These are phyloP conservation scores for Sporothrix pseudoabietina DNA, from an alignment of 2,329 filamentous ascomycete genomes.

Conservation along the genomic window DNA sequence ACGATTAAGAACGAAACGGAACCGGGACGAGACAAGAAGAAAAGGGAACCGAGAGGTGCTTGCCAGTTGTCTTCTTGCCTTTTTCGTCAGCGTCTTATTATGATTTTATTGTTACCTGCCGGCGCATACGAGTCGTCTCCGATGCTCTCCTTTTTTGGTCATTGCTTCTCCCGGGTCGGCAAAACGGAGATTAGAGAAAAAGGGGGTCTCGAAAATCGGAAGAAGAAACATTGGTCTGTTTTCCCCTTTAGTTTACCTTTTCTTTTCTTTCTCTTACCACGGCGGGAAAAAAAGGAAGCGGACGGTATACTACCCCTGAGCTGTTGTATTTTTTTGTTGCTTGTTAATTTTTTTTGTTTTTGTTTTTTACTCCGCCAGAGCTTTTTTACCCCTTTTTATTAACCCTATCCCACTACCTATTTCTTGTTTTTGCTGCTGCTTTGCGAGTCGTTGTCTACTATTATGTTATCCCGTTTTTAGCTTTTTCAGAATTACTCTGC, in stretches of 20 bases:
- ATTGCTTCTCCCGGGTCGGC: not conserved
- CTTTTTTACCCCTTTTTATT: slow-evolving; percentile 25
- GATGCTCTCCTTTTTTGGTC: not conserved
- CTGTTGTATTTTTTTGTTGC: slow-evolving; percentile 24
- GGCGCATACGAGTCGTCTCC: not conserved
- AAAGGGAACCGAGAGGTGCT: not conserved
- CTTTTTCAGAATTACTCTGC: slow-evolving; percentile 16
- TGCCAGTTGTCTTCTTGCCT: not conserved
- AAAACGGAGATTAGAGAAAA: slow-evolving; percentile 13
- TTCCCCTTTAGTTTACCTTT: not conserved
- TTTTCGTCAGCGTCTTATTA: slow-evolving; percentile 4
- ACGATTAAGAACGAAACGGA: slow-evolving; percentile 19
- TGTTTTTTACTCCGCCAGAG: slow-evolving; percentile 18
- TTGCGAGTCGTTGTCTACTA: slow-evolving; percentile 20
- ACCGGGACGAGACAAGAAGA: not conserved
- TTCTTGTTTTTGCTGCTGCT: not conserved
- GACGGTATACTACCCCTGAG: slow-evolving; percentile 29
- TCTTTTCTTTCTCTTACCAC: slow-evolving; percentile 14
- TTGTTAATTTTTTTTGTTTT: slow-evolving; percentile 24
- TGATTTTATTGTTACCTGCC: not conserved
- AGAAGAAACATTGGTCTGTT: not conserved
- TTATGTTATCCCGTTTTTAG: slow-evolving; percentile 7
- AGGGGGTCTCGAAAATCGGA: not conserved
- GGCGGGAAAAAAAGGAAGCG: slow-evolving; percentile 25
- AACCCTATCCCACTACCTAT: not conserved